These are phyloP conservation scores for Spirogloea muscicola DNA, from an alignment of 139 green algal species.

Conservation along the genomic window DNA sequence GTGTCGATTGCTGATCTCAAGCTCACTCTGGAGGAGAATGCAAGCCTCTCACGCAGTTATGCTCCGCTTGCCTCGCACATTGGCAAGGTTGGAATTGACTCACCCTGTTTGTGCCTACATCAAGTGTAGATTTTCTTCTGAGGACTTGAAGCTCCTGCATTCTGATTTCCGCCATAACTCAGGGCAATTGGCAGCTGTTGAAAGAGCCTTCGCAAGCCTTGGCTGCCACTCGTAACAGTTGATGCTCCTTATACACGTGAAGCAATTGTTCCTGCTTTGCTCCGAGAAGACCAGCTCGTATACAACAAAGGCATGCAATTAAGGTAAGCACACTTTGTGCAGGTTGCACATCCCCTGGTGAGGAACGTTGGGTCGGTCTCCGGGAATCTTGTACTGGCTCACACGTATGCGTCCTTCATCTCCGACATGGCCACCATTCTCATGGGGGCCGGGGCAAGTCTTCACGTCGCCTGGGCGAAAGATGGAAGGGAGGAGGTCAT, in stretches of 20 bases:
- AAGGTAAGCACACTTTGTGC: slow-evolving; percentile 49
- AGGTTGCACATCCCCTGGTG: slow-evolving; percentile 63
- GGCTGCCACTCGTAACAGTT: neutral
- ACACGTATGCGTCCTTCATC: slow-evolving; percentile 10
- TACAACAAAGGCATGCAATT: neutral
- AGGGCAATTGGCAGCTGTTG: neutral
- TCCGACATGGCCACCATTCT: slow-evolving; percentile 38
- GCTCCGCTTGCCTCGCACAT: slow-evolving; percentile 13
- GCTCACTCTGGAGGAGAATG: neutral
- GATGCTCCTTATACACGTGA: neutral
- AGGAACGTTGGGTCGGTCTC: slow-evolving; percentile 63
- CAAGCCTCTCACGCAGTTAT: neutral
- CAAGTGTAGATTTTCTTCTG: too few species aligned
- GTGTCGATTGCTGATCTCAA: slow-evolving; percentile 49
- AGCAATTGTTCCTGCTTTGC: neutral
- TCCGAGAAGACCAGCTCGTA: too few species aligned
- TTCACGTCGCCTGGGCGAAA: neutral
- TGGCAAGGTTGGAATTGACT: neutral
- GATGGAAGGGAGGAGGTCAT: neutral
- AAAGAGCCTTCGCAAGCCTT: neutral
- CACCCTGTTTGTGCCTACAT: too few species aligned
- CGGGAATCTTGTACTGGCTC: slow-evolving; percentile 62
- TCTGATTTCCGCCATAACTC: too few species aligned
- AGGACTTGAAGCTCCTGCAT: too few species aligned
- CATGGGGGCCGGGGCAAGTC: neutral